Conservation (phyloP, 345 rosid species). For the Arabidopsis arenosa region DNA sequence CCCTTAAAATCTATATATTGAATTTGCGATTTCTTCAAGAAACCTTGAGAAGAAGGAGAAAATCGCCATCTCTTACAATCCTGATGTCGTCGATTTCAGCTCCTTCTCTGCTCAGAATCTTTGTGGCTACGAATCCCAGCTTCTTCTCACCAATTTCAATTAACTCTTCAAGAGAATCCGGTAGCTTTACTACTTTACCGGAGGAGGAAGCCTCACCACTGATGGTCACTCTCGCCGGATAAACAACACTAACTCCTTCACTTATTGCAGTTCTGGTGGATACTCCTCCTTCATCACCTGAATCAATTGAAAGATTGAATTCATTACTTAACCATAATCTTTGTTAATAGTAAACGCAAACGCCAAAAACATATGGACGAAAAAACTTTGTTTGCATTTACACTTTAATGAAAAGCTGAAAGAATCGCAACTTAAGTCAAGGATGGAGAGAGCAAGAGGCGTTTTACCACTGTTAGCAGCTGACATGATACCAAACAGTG, state of each 20-base stretch:
- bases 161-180: conserved; percentile 64
- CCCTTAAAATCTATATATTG: not conserved
- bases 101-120: conserved; percentile 60
- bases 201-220: conserved; percentile 56
- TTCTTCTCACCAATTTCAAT: conserved; percentile 58
- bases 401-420: not conserved
- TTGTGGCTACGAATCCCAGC: conserved; percentile 56
- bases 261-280: not conserved
- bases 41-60: conserved; percentile 56
- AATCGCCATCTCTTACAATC: conserved; percentile 80
- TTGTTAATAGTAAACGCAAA: not conserved
- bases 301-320: not conserved
- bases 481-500: conserved; percentile 80
- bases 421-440: not conserved
- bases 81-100: conserved; percentile 80
- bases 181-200: conserved; percentile 64
- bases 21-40: conserved; percentile 8
- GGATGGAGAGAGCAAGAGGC: conserved; percentile 14
- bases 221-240: conserved; percentile 61
- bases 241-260: conserved; percentile 25
- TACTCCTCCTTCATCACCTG: conserved; percentile 38
- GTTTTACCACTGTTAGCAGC: conserved; percentile 64
- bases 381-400: not conserved
- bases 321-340: not conserved
- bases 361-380: not conserved